Base-by-base conservation (phyloP, 305 asterid genomes). In the Solanum hybrid region DNA sequence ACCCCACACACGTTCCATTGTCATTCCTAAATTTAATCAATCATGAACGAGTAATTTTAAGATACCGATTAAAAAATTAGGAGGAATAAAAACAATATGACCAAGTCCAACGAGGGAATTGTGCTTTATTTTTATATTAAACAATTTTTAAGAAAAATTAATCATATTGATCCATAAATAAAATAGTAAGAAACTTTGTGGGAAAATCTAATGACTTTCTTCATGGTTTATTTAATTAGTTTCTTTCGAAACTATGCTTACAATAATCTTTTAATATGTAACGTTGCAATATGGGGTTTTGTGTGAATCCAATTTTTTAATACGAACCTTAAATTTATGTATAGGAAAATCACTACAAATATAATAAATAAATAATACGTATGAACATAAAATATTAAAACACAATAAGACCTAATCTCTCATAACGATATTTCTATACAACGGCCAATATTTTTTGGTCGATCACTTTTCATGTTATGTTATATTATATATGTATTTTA, bases 1-100 rank as follows among this genome's bases (percentile, higher is more conserved):
- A 1, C n/a, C n/a, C 10, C n/a, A 16, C 66, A 51, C 3, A 0
- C 66, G 0, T 51, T 1, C 0, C n/a, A 6, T 51, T 51, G 22
- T 16, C 66, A 51, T 51, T 0, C 3, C n/a, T 16, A 16, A 16
- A 51, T 51, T 51, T 6, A 16, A 51, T 51, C n/a, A 16, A 51
- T 0, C 22, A 16, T 6, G 1, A 51, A 51, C 1, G 66, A 5
- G 20, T 51, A 16, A 51, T 2, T 0, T 0, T 16, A 51, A 51
- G 10, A 16, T 51, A 16, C 0, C 2, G 4, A 51, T 16, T 51
- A 16, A 51, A 0, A 6, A 2, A 51, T 51, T 51, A 16, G 66
- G n/a, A 51, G 9, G 66, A 16, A 2, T 2, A 16, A n/a, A 16
- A 29, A 73, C 4, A 14, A 77, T 3, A 51, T 40, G 69, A 42